Evolutionary conservation across 1,139 yeast species (phyloP).

Genomic region (Lodderomyces margitis): DNA sequence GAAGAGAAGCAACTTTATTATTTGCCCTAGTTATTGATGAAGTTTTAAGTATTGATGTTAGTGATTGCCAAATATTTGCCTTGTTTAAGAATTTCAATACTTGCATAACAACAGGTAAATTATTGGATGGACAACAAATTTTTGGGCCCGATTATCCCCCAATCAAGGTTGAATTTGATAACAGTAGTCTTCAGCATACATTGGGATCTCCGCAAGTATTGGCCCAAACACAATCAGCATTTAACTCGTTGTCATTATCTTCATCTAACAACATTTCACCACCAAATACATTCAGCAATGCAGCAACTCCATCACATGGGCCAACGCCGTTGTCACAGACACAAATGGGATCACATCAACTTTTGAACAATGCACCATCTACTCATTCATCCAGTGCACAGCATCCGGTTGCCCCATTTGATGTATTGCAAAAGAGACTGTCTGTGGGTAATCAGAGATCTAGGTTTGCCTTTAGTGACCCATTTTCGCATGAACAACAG

Average conservation of each 20-base stretch:
- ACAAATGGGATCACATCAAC: constrained; percentile 15
- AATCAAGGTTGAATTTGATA: constrained; percentile 45
- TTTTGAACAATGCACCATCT: constrained; percentile 3
- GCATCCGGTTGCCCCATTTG: constrained; percentile 11
- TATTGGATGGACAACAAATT: constrained; percentile 61
- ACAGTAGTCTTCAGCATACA: background rate
- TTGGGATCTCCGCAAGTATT: constrained; percentile 17
- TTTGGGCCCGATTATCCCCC: constrained; percentile 62
- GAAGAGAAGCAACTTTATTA: constrained; percentile 73
- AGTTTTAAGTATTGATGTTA: constrained; percentile 54
- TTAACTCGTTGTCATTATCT: constrained; percentile 20
- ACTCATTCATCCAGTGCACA: constrained; percentile 2
- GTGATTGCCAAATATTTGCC: constrained; percentile 52
- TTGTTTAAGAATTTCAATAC: constrained; percentile 62
- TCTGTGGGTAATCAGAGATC: constrained; percentile 58
- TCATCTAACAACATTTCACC: constrained; percentile 18
- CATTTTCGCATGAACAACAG: constrained; percentile 37
- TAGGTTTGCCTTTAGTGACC: constrained; percentile 69
- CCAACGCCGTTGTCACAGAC: constrained; percentile 13
- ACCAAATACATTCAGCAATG: constrained; percentile 10
- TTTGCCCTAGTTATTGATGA: constrained; percentile 82
- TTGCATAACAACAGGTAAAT: constrained; percentile 69
- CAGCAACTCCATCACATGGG: background rate
- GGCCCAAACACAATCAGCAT: constrained; percentile 21
- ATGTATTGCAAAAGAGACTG: constrained; percentile 40